Conservation (phyloP, 2,329 filamentous ascomycete genomes). For the Bipolaris zeicola region DNA sequence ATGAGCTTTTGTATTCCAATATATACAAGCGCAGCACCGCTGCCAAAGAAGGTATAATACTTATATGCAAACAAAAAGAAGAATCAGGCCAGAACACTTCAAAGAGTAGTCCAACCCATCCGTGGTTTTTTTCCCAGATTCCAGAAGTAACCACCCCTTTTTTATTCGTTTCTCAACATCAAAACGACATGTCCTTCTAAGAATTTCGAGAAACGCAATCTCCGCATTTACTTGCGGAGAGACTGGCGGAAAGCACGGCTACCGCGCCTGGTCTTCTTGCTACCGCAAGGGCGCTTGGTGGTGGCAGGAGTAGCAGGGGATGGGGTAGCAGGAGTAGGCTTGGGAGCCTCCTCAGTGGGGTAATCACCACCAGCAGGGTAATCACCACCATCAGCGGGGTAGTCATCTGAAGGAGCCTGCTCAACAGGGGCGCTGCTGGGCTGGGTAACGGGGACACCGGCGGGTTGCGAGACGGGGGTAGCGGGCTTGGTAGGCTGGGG, state of each 20-base stretch:
- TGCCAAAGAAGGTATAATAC: background rate
- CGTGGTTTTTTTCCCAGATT: background rate
- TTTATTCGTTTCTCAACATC: background rate
- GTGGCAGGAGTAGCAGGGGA: background rate
- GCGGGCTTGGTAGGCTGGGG: background rate
- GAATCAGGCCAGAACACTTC: background rate
- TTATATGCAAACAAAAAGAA: background rate
- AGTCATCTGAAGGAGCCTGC: background rate
- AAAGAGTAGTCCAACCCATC: background rate
- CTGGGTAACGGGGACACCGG: background rate
- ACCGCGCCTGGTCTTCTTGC: slow-evolving; percentile 3
- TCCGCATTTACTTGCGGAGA: slow-evolving; percentile 1
- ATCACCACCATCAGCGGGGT: background rate
- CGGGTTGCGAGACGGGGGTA: background rate
- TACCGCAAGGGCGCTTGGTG: slow-evolving; percentile 2
- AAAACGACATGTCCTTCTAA: background rate
- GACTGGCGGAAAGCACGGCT: slow-evolving; percentile 10
- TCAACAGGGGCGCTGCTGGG: background rate
- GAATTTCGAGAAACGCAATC: background rate
- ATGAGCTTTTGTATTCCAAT: background rate
- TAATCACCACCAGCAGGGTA: background rate
- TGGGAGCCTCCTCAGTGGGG: background rate
- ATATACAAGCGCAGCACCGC: slow-evolving; percentile 10
- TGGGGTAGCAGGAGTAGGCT: too few species aligned
- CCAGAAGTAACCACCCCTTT: background rate